Evolutionary conservation across 495 filamentous ascomycete species (phyloP).

Genomic region (Gamarada debralockiae): DNA sequence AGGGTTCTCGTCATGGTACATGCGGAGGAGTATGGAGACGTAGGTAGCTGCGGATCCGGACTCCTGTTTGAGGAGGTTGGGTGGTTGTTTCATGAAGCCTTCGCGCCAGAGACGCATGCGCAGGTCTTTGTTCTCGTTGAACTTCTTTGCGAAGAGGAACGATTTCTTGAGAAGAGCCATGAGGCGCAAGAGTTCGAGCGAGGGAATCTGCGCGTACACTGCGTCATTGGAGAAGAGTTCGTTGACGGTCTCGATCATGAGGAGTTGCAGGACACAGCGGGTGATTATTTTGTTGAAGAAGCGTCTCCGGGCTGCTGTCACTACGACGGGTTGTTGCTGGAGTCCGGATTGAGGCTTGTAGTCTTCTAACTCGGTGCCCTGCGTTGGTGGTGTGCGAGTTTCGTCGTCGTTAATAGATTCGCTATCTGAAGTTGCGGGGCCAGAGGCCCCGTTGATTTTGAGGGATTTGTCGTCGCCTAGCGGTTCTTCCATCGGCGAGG

Average conservation of each 20-base stretch:
- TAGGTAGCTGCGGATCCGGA: slow-evolving; percentile 89
- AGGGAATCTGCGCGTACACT: slow-evolving; percentile 91
- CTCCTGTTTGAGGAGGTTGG: slow-evolving; percentile 98
- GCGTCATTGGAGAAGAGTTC: slow-evolving; percentile 97
- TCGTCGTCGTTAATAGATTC: slow-evolving; percentile 31
- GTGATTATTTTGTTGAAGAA: slow-evolving; percentile 99
- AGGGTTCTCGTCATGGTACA: slow-evolving; percentile 87
- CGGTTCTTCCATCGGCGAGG: slow-evolving; percentile 29
- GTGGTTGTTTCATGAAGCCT: slow-evolving; percentile 99
- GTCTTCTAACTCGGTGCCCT: slow-evolving; percentile 70
- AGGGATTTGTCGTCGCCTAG: slow-evolving; percentile 47
- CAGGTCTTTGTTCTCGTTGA: slow-evolving; percentile 95
- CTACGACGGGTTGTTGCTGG: slow-evolving; percentile 82
- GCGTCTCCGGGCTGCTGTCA: slow-evolving; percentile 87
- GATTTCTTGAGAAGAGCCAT: slow-evolving; percentile 94
- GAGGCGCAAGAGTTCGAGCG: slow-evolving; percentile 77
- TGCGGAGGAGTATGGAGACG: slow-evolving; percentile 87
- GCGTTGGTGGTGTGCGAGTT: slow-evolving; percentile 24
- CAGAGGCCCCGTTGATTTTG: slow-evolving; percentile 58
- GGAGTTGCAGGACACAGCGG: slow-evolving; percentile 93
- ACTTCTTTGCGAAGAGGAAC: slow-evolving; percentile 92
- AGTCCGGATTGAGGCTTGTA: slow-evolving; percentile 72
- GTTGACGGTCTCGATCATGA: slow-evolving; percentile 99
- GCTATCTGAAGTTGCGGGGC: slow-evolving; percentile 31
- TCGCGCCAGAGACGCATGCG: slow-evolving; percentile 93